Conservation (phyloP, 169 alveolate genomes). For the Perkinsus chesapeaki region DNA sequence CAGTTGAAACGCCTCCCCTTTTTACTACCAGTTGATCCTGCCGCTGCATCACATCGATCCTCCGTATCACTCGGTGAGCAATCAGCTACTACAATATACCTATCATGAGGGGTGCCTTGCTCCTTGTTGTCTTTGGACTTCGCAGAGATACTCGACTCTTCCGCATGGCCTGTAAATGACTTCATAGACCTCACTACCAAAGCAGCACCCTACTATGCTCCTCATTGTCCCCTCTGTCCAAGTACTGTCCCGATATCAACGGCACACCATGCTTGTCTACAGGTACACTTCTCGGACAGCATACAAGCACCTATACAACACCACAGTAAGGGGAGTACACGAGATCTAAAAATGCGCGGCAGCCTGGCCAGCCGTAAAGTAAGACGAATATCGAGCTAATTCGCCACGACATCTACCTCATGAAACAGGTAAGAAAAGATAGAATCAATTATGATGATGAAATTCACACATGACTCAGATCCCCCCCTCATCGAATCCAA, state of each 20-base stretch:
- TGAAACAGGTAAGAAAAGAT: too few relatives aligned
- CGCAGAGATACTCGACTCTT: neutral
- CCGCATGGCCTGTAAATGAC: neutral
- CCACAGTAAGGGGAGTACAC: too few relatives aligned
- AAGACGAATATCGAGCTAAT: too few relatives aligned
- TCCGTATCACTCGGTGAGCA: neutral
- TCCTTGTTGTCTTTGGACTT: constrained; percentile 6
- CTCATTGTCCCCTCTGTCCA: constrained; percentile 29
- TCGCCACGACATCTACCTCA: too few relatives aligned
- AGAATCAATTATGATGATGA: too few relatives aligned
- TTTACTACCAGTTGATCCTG: neutral
- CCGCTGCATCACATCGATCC: neutral
- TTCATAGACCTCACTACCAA: neutral
- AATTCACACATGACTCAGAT: too few relatives aligned
- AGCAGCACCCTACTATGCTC: constrained; percentile 19
- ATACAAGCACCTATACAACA: constrained; percentile 9
- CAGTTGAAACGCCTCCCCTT: too few relatives aligned
- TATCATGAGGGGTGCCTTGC: neutral
- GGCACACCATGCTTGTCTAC: constrained; percentile 17
- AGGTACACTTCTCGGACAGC: constrained; percentile 15
- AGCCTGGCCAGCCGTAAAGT: too few relatives aligned
- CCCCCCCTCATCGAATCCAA: too few relatives aligned
- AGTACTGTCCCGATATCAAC: constrained; percentile 10
- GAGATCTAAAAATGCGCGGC: too few relatives aligned
- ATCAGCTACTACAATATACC: neutral